phyloP scores from a whole-genome alignment of 371 early-diverging fungal species.

The Blakeslea trispora region DNA sequence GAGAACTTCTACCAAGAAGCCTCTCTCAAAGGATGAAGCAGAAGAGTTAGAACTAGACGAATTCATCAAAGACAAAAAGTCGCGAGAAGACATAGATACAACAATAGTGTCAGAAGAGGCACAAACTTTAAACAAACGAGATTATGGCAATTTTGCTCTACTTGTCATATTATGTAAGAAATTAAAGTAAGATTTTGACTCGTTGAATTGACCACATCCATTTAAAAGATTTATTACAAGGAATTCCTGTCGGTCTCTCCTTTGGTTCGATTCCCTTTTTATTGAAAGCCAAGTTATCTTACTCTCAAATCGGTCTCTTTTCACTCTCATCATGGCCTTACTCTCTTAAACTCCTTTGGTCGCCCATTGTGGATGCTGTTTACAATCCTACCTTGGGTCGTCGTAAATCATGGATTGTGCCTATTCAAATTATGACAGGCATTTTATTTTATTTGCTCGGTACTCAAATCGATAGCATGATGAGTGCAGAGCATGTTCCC shows the following conservation, averaged over 20 bases:
- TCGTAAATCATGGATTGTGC: conserved; percentile 98
- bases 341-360: conserved; percentile 90
- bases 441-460: conserved; percentile 79
- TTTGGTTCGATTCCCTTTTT: conserved; percentile 93
- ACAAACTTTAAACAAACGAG: conserved; percentile 40
- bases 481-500: conserved; percentile 64
- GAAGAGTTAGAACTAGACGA: conserved; percentile 43
- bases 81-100: background rate
- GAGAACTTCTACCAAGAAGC: conserved; percentile 31
- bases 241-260: conserved; percentile 90
- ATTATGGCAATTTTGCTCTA: conserved; percentile 66
- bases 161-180: conserved; percentile 69
- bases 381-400: conserved; percentile 83
- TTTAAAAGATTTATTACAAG: conserved; percentile 82
- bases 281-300: conserved; percentile 88
- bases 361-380: conserved; percentile 92
- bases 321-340: conserved; percentile 96
- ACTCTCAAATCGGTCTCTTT: conserved; percentile 90
- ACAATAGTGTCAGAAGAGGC: conserved; percentile 2
- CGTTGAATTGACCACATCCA: too few species aligned
- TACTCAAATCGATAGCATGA: conserved; percentile 69
- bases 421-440: conserved; percentile 87
- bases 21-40: conserved; percentile 28
- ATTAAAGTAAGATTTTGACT: too few species aligned
- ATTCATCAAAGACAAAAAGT: conserved; percentile 8